Evolutionary conservation across 176 grass and related monocot genomes (phyloP).

Genomic region (Neostapfia colusana): DNA sequence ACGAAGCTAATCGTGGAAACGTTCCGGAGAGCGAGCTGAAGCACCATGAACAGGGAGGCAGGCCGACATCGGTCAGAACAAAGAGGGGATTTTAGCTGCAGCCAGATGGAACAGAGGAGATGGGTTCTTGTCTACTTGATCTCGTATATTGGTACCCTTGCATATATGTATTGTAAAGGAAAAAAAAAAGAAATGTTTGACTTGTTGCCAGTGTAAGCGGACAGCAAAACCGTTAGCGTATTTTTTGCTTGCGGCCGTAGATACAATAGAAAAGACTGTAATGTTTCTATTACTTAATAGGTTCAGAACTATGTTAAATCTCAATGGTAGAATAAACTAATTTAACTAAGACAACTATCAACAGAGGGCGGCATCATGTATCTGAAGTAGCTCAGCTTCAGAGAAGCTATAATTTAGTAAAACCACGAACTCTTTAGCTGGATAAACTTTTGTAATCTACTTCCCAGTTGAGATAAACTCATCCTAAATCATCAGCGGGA

Average conservation of each 20-base stretch:
- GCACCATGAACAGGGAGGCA: background rate
- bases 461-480: slow-evolving; percentile 25
- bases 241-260: slow-evolving; percentile 3
- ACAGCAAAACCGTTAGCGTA: background rate
- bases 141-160: background rate
- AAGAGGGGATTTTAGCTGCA: slow-evolving; percentile 27
- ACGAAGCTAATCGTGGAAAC: background rate
- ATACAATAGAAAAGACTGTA: background rate
- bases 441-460: slow-evolving; percentile 19
- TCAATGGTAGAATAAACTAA: slow-evolving; percentile 8
- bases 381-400: slow-evolving; percentile 2
- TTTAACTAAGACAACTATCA: slow-evolving; percentile 17
- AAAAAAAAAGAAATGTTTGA: background rate
- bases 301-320: background rate
- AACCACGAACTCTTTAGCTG: slow-evolving; percentile 24
- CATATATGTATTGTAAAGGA: slow-evolving; percentile 11
- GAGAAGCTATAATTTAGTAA: background rate
- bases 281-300: background rate
- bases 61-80: slow-evolving; percentile 44
- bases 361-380: background rate
- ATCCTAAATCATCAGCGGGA: slow-evolving; percentile 36
- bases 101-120: background rate
- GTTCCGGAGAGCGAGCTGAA: background rate
- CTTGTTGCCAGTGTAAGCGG: slow-evolving; percentile 3
- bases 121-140: slow-evolving; percentile 10